Base-by-base conservation (phyloP, 176 grass and related monocot genomes). In the Dactylis glomerata region DNA sequence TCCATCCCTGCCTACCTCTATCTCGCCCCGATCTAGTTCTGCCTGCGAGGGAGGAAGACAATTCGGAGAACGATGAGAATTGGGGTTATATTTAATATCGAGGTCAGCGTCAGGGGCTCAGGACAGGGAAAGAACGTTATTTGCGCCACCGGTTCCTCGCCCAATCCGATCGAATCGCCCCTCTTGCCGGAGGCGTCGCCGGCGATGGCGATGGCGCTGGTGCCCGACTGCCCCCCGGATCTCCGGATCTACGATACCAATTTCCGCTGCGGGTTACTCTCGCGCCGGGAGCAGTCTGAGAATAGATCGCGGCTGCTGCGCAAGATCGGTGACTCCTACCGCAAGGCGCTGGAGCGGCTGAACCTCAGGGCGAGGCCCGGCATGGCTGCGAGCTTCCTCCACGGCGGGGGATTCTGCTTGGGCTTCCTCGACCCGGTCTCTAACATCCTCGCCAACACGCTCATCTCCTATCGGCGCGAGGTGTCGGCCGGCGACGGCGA, bases 311-410 rank as follows among this genome's bases (percentile, higher is more conserved):
- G 51, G 27, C 34, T 82, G 34, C 32, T 38, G 46, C 14, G 10
- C 47, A 71, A 30, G 50, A 82, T 82, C 80, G 66, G 20, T 5
- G 52, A 28, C 66, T 37, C 66, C 15, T 82, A 71, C 80, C 1
- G 80, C 80, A 30, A 31, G 80, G 66, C 80, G 15, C 15, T 70
- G 49, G 66, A 71, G 80, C 79, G 79, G 31, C 79, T 81, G 12
- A 81, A 23, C 30, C 45, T n/a, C 44, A 37, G 46, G 79, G 79
- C 2, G 63, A 36, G 71, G 71, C 71, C 71, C 41, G 23, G 44
- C 71, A 74, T 50, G 71, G 44, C 71, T 1, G 41, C 44, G 71
- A 6, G 44, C 26, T 50, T 74, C 71, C 42, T 69, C 79, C 11
- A 14, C 64, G 65, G 5, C 62, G 44, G 42, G 1, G 80, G 66